These are phyloP conservation scores for Saturnispora quitensis DNA, from an alignment of 805 yeast species.

Conservation along the genomic window DNA sequence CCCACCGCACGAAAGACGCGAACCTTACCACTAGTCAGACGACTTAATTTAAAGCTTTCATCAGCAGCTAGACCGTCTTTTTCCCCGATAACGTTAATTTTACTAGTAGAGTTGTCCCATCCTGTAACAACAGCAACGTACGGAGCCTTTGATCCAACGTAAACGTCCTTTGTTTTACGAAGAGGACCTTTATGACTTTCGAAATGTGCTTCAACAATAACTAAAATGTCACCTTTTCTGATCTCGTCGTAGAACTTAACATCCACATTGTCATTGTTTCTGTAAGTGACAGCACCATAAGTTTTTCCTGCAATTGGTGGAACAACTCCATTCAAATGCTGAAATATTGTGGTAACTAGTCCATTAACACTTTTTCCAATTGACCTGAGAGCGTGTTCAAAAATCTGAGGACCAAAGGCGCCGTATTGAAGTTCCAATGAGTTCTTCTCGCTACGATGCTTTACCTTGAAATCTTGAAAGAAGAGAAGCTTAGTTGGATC, in stretches of 20 bases:
- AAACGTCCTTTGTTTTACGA: constrained; percentile 27
- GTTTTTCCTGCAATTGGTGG: constrained; percentile 53
- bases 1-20: constrained; percentile 75
- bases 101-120: constrained; percentile 65
- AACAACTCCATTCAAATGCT: constrained; percentile 27
- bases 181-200: constrained; percentile 46
- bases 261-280: constrained; percentile 40
- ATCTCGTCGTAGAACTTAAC: constrained; percentile 52
- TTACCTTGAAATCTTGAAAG: constrained; percentile 26
- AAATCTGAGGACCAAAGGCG: constrained; percentile 43
- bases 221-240: constrained; percentile 76
- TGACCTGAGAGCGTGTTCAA: constrained; percentile 32
- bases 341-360: constrained; percentile 30
- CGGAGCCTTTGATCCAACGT: constrained; percentile 47
- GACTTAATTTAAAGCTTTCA: constrained; percentile 58
- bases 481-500: constrained; percentile 46
- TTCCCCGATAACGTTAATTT: constrained; percentile 58
- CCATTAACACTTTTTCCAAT: constrained; percentile 23
- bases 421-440: constrained; percentile 41
- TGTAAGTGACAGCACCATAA: constrained; percentile 66
- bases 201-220: constrained; percentile 68
- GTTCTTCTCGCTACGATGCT: constrained; percentile 37
- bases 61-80: constrained; percentile 42
- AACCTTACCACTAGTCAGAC: constrained; percentile 70
- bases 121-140: constrained; percentile 57